phyloP scores from a whole-genome alignment of 768 basidiomycete genomes.

The Amanita brunnescens region DNA sequence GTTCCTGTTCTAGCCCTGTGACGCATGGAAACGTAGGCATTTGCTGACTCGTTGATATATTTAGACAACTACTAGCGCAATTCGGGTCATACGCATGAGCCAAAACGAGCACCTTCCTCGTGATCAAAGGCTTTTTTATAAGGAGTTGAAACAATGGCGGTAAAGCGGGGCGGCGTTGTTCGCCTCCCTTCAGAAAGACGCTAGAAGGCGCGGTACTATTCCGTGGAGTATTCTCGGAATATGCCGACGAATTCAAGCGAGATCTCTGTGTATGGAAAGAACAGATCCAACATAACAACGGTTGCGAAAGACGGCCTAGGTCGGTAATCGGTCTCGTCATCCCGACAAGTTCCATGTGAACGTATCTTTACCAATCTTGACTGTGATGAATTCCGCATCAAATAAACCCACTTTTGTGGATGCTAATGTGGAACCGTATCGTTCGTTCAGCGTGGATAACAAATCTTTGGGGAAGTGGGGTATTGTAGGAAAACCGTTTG shows the following conservation, averaged over 20 bases:
- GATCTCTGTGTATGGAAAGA: neutral
- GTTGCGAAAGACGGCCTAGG: neutral
- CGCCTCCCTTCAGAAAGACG: neutral
- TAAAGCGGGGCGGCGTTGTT: neutral
- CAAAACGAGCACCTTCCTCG: neutral
- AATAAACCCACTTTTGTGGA: constrained; percentile 39
- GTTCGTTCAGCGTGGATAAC: constrained; percentile 40
- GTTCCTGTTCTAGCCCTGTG: constrained; percentile 1
- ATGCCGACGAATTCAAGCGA: neutral
- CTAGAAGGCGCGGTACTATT: neutral
- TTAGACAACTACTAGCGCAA: constrained; percentile 2
- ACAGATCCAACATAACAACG: neutral
- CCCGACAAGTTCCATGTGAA: constrained; percentile 35
- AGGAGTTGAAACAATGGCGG: neutral
- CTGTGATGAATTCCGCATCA: constrained; percentile 42
- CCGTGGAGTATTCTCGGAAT: neutral
- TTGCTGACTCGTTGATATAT: neutral
- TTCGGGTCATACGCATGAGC: constrained; percentile 1
- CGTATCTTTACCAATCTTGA: constrained; percentile 67
- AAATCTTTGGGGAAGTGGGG: constrained; percentile 40
- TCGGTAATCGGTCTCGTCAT: constrained; percentile 10
- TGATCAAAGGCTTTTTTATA: constrained; percentile 2
- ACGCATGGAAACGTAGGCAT: neutral
- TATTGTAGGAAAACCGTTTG: constrained; percentile 36
- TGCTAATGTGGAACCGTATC: constrained; percentile 34